Conservation (phyloP, 495 filamentous ascomycete species). For the Physcia stellaris region DNA sequence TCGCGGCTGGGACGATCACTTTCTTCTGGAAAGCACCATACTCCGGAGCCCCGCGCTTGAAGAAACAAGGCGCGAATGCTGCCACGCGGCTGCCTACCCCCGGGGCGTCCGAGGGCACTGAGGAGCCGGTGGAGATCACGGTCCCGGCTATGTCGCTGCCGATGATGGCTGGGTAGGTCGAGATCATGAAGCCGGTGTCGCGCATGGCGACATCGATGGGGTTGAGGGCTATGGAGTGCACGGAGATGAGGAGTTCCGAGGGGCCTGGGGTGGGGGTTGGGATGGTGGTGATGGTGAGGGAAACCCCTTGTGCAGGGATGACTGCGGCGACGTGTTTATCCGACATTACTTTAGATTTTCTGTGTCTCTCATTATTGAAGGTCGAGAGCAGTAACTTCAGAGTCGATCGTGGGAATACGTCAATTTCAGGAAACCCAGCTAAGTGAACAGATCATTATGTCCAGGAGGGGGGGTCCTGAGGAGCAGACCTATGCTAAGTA, state of each 20-base stretch:
- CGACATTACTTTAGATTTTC: too few species aligned
- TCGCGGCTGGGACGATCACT: constrained; percentile 22
- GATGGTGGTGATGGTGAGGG: constrained; percentile 14
- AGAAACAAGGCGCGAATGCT: constrained; percentile 27
- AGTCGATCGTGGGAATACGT: too few species aligned
- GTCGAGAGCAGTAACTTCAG: too few species aligned
- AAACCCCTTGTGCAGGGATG: constrained; percentile 11
- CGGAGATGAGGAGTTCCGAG: constrained; percentile 32
- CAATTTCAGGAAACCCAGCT: too few species aligned
- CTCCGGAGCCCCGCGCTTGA: constrained; percentile 18
- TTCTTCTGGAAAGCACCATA: constrained; percentile 31
- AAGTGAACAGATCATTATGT: too few species aligned
- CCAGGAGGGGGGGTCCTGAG: too few species aligned
- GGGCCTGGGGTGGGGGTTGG: constrained; percentile 27
- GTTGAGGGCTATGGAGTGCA: constrained; percentile 37
- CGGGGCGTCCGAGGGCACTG: constrained; percentile 18
- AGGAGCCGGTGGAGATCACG: constrained; percentile 24
- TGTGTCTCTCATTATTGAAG: too few species aligned
- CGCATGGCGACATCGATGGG: constrained; percentile 47
- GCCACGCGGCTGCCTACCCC: constrained; percentile 30
- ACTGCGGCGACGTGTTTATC: too few species aligned
- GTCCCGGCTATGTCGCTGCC: constrained; percentile 29
- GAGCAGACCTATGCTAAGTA: too few species aligned
- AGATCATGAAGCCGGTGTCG: constrained; percentile 65
- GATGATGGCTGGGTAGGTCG: constrained; percentile 25